Base-by-base conservation (phyloP, 352 stramenopile species). In the Phytophthora sp. region DNA sequence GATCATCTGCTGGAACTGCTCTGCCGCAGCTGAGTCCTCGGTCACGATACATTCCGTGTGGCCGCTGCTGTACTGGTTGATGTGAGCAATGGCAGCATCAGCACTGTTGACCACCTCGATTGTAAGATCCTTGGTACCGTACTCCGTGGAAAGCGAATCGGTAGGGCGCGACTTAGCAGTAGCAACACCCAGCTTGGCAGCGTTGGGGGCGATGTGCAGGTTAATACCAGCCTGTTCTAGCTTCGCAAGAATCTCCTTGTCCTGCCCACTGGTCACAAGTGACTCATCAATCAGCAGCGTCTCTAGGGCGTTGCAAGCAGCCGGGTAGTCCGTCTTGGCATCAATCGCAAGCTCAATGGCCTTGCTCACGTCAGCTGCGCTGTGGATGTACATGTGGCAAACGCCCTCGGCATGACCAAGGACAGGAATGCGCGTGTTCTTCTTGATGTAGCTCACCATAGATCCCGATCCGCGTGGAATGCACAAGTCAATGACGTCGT, bases 21-120 rank as follows among this genome's bases (percentile, higher is more conserved):
- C 61, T 3, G 94, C 97, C 4, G 76, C 86, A 12, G 73, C 79
- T 20, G 80, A 66, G 62, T 98, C 89, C 49, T 98, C 92, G 30
- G 95, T 99, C 18, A 99, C 89, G 68, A 99, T 99, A 29, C 81
- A 82, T 68, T 99, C 98, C 9, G 98, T 99, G 81, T 99, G 98
- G n/a, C 91, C 90, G 67, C 89, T 98, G 63, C 94, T 97, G 77
- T 98, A 90, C 26, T 82, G 78, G 77, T 99, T 97, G 68, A 99
- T 99, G 80, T 98, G 97, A 60, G 90, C 74, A 58, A 99, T 91
- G 1, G 98, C 97, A 33, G 88, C 93, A 39, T 97, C 81, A 13
- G 98, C 62, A 6, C 87, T 73, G 11, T 60, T 54, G 2, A 99
- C 95, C 12, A 99, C 90, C 67, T 99, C 97, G 21, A 99, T 88